Conservation (phyloP, 441 rosid species). For the Erodium chrysanthum region DNA sequence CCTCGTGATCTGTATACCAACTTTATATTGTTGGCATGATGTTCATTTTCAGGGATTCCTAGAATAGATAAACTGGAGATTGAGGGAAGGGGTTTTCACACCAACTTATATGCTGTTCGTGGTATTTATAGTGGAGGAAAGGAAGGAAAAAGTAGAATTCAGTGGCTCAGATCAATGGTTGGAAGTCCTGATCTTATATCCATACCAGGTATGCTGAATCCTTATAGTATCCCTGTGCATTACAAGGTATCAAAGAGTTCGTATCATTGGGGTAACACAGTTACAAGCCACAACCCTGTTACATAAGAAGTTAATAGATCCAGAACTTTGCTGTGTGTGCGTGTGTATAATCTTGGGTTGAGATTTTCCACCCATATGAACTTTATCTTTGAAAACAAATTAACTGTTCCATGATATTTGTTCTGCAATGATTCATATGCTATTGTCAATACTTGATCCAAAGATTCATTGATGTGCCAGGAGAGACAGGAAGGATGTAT, state of each 20-base stretch:
- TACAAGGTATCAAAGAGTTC: background rate
- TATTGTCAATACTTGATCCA: constrained; percentile 12
- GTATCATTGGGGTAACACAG: background rate
- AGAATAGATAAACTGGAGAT: constrained; percentile 82
- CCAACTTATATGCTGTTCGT: constrained; percentile 79
- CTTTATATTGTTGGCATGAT: constrained; percentile 1
- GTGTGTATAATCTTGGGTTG: background rate
- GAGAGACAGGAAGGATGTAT: constrained; percentile 87
- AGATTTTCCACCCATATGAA: background rate
- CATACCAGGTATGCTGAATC: constrained; percentile 54
- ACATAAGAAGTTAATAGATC: background rate
- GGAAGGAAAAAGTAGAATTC: constrained; percentile 94
- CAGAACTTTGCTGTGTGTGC: background rate
- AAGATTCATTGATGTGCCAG: constrained; percentile 36
- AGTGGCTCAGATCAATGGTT: constrained; percentile 94
- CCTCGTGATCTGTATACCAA: background rate
- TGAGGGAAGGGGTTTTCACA: constrained; percentile 89
- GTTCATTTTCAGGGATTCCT: constrained; percentile 52
- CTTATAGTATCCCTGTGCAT: background rate
- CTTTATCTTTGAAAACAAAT: background rate
- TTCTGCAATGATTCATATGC: background rate
- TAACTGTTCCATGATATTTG: background rate
- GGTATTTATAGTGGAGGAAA: constrained; percentile 89
- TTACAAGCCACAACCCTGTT: background rate
- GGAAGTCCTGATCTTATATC: constrained; percentile 98